These are phyloP conservation scores for Ceriops tagal DNA, from an alignment of 345 rosid species.

Conservation along the genomic window DNA sequence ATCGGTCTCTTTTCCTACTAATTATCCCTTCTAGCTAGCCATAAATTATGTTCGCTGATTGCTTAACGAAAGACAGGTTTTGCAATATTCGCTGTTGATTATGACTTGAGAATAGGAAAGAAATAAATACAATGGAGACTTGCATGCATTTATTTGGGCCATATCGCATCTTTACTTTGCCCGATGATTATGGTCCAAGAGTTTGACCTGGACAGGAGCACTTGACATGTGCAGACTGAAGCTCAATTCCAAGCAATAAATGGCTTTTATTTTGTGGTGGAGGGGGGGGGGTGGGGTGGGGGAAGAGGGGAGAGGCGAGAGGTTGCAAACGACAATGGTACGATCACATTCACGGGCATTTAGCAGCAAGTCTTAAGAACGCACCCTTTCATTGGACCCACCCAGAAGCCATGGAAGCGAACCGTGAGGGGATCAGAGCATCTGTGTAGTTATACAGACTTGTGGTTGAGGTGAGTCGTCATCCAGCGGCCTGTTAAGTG, in stretches of 20 bases:
- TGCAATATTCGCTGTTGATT: background rate
- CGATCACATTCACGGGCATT: background rate
- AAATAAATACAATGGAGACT: background rate
- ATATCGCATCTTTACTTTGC: background rate
- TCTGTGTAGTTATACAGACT: background rate
- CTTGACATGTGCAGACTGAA: background rate
- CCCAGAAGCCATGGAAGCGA: background rate
- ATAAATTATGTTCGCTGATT: too few species aligned
- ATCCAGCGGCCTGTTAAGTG: background rate
- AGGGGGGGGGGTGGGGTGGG: background rate
- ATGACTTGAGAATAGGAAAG: background rate
- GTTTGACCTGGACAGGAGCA: background rate
- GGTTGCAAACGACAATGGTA: background rate
- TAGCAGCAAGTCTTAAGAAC: background rate
- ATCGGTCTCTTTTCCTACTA: too few species aligned
- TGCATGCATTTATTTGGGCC: background rate
- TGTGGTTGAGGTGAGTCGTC: background rate
- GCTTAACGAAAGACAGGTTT: too few species aligned
- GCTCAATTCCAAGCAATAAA: background rate
- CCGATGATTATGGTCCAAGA: background rate
- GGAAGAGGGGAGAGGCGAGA: too few species aligned
- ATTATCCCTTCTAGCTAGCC: too few species aligned
- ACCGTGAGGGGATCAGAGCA: background rate
- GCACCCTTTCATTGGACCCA: background rate
- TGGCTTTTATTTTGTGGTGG: background rate